phyloP scores from a whole-genome alignment of 345 rosid species.

The Euphorbia lathyris region DNA sequence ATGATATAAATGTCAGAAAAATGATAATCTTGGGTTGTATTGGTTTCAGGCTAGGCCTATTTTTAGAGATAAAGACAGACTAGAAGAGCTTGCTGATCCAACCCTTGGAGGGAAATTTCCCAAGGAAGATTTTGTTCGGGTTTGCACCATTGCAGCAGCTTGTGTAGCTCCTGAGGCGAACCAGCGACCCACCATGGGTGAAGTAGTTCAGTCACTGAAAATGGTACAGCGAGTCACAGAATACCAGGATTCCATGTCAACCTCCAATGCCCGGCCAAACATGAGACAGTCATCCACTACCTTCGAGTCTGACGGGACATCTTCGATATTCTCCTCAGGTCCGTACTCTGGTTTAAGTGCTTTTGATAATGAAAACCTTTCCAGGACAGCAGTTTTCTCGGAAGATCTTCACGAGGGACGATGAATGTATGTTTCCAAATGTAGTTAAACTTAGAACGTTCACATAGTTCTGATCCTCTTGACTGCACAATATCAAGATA shows the following conservation, averaged over 20 bases:
- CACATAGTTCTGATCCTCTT: too few relatives aligned
- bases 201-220: conserved; percentile 98
- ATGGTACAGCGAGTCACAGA: conserved; percentile 90
- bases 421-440: conserved; percentile 28
- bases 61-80: conserved; percentile 85
- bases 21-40: conserved; percentile 8
- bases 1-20: too few relatives aligned
- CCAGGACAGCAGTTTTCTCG: conserved; percentile 75
- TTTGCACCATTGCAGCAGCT: conserved; percentile 97
- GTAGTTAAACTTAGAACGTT: neutral
- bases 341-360: conserved; percentile 83
- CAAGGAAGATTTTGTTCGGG: conserved; percentile 84
- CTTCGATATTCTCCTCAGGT: conserved; percentile 97
- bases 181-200: conserved; percentile 98
- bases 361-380: conserved; percentile 69
- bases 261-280: conserved; percentile 55
- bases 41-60: conserved; percentile 86
- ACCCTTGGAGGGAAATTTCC: conserved; percentile 79
- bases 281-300: conserved; percentile 81
- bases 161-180: conserved; percentile 95
- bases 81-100: conserved; percentile 86
- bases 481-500: conserved; percentile 8
- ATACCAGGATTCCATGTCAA: conserved; percentile 57
- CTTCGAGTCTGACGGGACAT: conserved; percentile 89
- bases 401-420: conserved; percentile 99